phyloP scores from a whole-genome alignment of 805 yeast species.

The Suhomyces xylopsoci region DNA sequence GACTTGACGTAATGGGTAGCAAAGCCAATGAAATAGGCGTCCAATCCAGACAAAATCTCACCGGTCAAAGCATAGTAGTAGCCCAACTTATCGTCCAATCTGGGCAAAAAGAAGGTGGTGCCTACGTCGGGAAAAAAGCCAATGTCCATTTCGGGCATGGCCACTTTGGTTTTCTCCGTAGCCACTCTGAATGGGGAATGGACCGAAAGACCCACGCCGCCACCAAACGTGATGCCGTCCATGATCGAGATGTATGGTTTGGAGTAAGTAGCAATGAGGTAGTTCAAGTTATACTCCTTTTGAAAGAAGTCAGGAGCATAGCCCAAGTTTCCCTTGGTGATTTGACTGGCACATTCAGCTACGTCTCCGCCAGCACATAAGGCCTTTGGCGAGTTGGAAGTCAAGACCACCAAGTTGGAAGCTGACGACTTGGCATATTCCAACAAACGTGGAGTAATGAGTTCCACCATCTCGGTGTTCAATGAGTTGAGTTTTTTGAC shows the following conservation, averaged over 20 bases:
- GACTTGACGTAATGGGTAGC: conserved; percentile 88
- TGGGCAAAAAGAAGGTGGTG: conserved; percentile 82
- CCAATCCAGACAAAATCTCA: conserved; percentile 69
- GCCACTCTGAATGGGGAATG: conserved; percentile 92
- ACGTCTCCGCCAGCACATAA: conserved; percentile 98
- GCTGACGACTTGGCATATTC: conserved; percentile 73
- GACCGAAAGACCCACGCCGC: conserved; percentile 89
- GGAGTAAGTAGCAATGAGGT: conserved; percentile 71
- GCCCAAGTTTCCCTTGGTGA: conserved; percentile 43
- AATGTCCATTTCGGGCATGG: conserved; percentile 98
- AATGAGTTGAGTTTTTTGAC: conserved; percentile 83
- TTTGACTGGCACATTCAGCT: conserved; percentile 66
- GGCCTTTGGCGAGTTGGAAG: conserved; percentile 63
- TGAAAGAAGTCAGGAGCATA: conserved; percentile 67
- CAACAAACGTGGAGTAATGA: conserved; percentile 66
- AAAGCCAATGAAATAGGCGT: conserved; percentile 77
- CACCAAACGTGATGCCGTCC: conserved; percentile 97
- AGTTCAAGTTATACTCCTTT: conserved; percentile 78
- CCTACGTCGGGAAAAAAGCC: conserved; percentile 98
- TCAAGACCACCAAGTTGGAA: conserved; percentile 64
- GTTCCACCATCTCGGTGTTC: conserved; percentile 67
- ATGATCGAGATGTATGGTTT: conserved; percentile 85
- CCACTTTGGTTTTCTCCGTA: conserved; percentile 85
- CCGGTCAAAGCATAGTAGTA: conserved; percentile 86
- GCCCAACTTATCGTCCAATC: conserved; percentile 79